Percentiles rank a stretch among this genome's conserved stretches.
phyloP scores from a whole-genome alignment of 257 asterid genomes.

The Solanum pimpinellifolium region DNA sequence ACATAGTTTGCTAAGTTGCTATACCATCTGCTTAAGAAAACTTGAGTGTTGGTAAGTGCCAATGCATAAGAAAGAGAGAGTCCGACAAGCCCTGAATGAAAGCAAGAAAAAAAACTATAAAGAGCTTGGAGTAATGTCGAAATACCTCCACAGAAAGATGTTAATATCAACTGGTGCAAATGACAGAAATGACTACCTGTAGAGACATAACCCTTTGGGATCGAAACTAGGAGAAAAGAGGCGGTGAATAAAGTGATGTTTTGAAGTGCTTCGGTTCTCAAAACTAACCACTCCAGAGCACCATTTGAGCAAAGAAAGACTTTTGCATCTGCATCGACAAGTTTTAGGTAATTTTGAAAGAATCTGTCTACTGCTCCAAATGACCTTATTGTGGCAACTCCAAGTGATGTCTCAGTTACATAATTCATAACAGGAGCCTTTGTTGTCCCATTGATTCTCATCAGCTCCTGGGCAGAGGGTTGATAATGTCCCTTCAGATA shows the following conservation, averaged over 20 bases:
- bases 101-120: not conserved
- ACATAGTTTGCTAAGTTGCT: conserved; percentile 47
- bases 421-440: conserved; percentile 74
- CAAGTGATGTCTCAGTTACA: conserved; percentile 69
- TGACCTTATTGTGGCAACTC: conserved; percentile 62
- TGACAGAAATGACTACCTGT: conserved; percentile 31
- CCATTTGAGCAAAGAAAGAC: conserved; percentile 52
- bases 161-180: not conserved
- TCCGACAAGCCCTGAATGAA: conserved; percentile 54
- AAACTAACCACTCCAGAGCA: conserved; percentile 59
- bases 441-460: conserved; percentile 81
- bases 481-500: conserved; percentile 56
- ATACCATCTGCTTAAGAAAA: conserved; percentile 50
- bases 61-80: conserved; percentile 75
- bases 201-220: conserved; percentile 35
- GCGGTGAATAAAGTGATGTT: conserved; percentile 54
- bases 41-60: conserved; percentile 42
- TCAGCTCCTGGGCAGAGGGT: conserved; percentile 61
- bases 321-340: conserved; percentile 61
- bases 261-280: conserved; percentile 64
- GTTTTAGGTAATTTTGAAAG: conserved; percentile 43
- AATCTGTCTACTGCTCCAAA: conserved; percentile 38
- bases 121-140: not conserved
- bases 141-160: not conserved
- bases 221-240: conserved; percentile 35